Conservation (phyloP, 345 rosid genomes). For the Pistacia integerrima region DNA sequence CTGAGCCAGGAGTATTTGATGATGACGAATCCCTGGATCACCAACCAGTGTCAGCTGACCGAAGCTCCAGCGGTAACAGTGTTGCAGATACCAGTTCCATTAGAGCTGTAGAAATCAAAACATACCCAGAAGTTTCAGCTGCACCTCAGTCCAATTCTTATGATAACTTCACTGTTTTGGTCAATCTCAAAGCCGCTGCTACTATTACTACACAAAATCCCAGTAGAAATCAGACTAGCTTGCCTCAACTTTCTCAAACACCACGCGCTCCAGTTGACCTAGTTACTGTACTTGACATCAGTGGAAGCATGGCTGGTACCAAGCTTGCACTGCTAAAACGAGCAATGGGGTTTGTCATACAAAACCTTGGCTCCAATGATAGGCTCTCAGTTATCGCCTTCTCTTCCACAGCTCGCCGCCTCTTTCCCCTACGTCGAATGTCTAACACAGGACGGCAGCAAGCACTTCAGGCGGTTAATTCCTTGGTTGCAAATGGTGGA, state of each 20-base stretch:
- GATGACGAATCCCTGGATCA: constrained; percentile 79
- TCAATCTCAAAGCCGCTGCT: constrained; percentile 80
- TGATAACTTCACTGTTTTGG: constrained; percentile 69
- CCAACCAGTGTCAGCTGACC: constrained; percentile 41
- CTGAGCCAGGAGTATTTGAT: constrained; percentile 69
- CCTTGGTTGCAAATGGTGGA: constrained; percentile 92
- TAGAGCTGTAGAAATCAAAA: constrained; percentile 55
- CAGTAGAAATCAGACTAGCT: constrained; percentile 32
- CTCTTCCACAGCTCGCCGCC: constrained; percentile 92
- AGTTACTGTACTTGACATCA: constrained; percentile 90
- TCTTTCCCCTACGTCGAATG: constrained; percentile 83
- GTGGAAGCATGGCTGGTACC: constrained; percentile 99
- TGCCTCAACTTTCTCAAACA: constrained; percentile 43
- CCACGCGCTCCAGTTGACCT: constrained; percentile 84
- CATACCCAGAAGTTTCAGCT: constrained; percentile 78
- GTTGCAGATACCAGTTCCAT: constrained; percentile 30
- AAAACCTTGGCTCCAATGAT: constrained; percentile 83
- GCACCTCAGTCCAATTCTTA: constrained; percentile 45
- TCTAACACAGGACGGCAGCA: constrained; percentile 70
- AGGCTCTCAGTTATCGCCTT: constrained; percentile 97
- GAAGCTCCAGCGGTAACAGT: constrained; percentile 30
- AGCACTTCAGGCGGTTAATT: constrained; percentile 90
- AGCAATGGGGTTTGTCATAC: constrained; percentile 99
- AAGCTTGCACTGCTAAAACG: constrained; percentile 93
- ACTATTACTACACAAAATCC: constrained; percentile 33